Evolutionary conservation across 768 basidiomycete species (phyloP), one percentile per base, ranked within the genome.

Genomic region (Cubamyces lactineus): DNA sequence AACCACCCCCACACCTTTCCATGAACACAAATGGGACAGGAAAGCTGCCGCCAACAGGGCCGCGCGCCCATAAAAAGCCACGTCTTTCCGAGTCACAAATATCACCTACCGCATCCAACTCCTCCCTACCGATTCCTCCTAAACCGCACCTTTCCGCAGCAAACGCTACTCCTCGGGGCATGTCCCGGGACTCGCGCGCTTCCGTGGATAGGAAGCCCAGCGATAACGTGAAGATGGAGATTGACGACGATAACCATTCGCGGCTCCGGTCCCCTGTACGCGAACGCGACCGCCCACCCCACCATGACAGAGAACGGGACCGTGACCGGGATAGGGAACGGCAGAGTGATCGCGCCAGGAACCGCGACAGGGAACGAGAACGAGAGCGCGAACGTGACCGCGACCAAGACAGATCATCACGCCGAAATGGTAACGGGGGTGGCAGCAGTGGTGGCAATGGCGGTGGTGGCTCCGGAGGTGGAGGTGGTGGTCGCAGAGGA

Each of bases 51-150:
- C 92, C 92, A 0, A 94, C 91, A 0, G 92, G 86, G 12, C 92
- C 92, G 2, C 84, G 92, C 57, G 88, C 89, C 24, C 80, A 89
- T 74, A 94, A 94, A 79, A 90, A 89, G 69, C 86, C 85, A 16
- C 86, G 92, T 12, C 75, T 92, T 5, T 86, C 89, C 13, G 88
- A 89, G 60, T 43, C 66, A n/a, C 69, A 66, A 15, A 58, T 61
- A 1, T 57, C 60, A 9, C 66, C 69, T 23, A 53, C 66, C 16
- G 50, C 62, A 30, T 53, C 61, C 40, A 51, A 41, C 26, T 19
- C 47, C n/a, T 51, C 63, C 16, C 24, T 57, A 16, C 55, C 53
- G 5, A 50, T 58, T 15, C 68, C 53, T 21, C 41, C 63, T 17
- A 67, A 63, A 52, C 61, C 63, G 39, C 67, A 53, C 58, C 65